Conservation (phyloP, 2,329 filamentous ascomycete genomes). For the Xylaria sp. region DNA sequence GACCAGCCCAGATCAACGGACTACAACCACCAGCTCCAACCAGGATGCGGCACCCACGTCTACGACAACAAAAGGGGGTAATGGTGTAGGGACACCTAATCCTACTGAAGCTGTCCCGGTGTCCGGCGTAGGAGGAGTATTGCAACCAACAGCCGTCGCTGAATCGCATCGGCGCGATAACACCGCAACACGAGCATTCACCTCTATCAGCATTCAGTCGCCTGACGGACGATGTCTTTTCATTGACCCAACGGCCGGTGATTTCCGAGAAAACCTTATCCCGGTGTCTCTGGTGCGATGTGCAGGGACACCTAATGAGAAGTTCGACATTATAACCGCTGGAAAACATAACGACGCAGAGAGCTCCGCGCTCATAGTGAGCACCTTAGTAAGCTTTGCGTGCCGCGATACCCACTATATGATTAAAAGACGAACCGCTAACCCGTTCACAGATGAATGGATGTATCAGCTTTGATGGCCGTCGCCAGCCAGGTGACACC, state of each 20-base stretch:
- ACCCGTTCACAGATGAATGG: conserved; percentile 48
- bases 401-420: background rate
- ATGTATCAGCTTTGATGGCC: conserved; percentile 57
- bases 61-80: background rate
- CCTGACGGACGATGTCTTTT: conserved; percentile 58
- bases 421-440: conserved; percentile 1
- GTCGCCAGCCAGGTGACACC: conserved; percentile 51
- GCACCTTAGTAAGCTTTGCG: conserved; percentile 46
- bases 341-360: conserved; percentile 55
- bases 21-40: background rate
- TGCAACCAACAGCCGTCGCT: conserved; percentile 56
- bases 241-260: conserved; percentile 57
- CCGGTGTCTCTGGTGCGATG: conserved; percentile 54
- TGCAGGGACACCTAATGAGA: conserved; percentile 51
- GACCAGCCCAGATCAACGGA: background rate
- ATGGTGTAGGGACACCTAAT: conserved; percentile 38
- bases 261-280: conserved; percentile 60
- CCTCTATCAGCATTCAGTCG: conserved; percentile 52
- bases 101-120: conserved; percentile 53
- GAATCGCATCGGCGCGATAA: conserved; percentile 54
- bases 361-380: conserved; percentile 52
- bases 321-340: conserved; percentile 57
- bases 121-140: conserved; percentile 54
- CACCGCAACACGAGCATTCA: conserved; percentile 53
- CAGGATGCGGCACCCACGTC: conserved; percentile 1